These are phyloP conservation scores for Xylaria polymorpha DNA, from an alignment of 2,329 filamentous ascomycete species.

Conservation along the genomic window DNA sequence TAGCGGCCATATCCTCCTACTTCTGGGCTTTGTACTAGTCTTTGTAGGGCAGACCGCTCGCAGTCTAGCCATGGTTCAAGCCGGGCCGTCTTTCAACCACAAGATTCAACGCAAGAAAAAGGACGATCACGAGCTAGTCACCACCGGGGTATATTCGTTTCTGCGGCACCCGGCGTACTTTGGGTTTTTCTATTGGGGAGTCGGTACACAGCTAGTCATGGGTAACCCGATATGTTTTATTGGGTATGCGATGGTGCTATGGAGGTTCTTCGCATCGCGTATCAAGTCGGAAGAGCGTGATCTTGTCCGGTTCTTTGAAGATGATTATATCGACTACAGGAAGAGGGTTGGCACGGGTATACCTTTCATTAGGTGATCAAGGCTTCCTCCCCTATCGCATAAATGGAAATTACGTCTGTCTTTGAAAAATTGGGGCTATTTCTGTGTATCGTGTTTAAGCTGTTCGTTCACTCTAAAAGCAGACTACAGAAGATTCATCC, in stretches of 20 bases:
- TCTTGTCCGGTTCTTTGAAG: conserved; percentile 83
- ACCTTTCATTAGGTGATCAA: conserved; percentile 70
- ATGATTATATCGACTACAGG: conserved; percentile 81
- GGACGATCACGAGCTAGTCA: conserved; percentile 81
- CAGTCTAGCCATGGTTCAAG: conserved; percentile 87
- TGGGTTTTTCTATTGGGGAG: conserved; percentile 97
- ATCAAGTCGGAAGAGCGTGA: conserved; percentile 83
- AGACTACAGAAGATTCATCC: not conserved
- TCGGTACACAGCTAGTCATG: conserved; percentile 92
- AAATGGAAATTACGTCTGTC: not conserved
- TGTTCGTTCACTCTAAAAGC: not conserved
- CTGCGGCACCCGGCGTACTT: conserved; percentile 94
- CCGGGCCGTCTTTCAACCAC: conserved; percentile 92
- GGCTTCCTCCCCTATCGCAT: not conserved
- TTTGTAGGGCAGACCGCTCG: conserved; percentile 78
- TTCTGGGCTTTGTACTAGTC: conserved; percentile 73
- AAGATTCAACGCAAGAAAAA: conserved; percentile 78
- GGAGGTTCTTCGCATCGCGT: conserved; percentile 82
- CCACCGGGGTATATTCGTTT: conserved; percentile 78
- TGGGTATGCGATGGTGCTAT: conserved; percentile 79
- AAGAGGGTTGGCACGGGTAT: conserved; percentile 80
- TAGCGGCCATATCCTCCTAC: conserved; percentile 56
- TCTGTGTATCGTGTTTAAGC: not conserved
- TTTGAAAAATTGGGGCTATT: not conserved
- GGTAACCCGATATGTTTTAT: conserved; percentile 85